phyloP scores from a whole-genome alignment of 257 asterid genomes.

The Eustoma russellianum region DNA sequence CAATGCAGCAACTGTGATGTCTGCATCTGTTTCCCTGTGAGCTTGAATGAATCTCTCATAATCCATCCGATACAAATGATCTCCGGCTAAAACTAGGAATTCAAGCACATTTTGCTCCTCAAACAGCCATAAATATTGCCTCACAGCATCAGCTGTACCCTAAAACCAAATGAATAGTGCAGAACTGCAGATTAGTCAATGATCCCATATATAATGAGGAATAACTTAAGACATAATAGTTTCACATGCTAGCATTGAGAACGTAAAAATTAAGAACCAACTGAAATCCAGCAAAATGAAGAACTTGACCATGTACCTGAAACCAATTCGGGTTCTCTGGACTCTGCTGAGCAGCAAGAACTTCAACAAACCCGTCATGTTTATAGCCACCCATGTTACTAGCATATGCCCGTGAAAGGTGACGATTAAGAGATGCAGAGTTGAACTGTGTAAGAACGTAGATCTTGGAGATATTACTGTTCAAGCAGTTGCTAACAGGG shows the following conservation, averaged over 20 bases:
- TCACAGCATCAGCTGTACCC: slow-evolving; percentile 99
- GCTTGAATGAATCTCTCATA: slow-evolving; percentile 93
- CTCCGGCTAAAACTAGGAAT: slow-evolving; percentile 86
- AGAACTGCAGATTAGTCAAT: background rate
- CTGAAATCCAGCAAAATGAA: too few species aligned
- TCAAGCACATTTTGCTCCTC: slow-evolving; percentile 90
- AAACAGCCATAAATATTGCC: slow-evolving; percentile 86
- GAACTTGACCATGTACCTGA: slow-evolving; percentile 38
- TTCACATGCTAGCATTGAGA: too few species aligned
- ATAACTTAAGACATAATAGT: too few species aligned
- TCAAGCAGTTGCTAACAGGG: slow-evolving; percentile 95
- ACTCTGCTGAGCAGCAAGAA: slow-evolving; percentile 98
- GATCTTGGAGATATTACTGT: slow-evolving; percentile 82
- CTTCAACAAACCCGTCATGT: slow-evolving; percentile 93
- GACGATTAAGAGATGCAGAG: slow-evolving; percentile 95
- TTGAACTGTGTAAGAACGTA: slow-evolving; percentile 94
- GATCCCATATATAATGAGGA: too few species aligned
- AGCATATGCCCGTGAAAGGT: slow-evolving; percentile 87
- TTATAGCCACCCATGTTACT: slow-evolving; percentile 89
- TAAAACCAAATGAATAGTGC: slow-evolving; percentile 13
- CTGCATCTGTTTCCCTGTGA: slow-evolving; percentile 98
- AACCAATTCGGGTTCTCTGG: slow-evolving; percentile 98
- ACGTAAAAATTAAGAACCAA: too few species aligned
- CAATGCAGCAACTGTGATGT: slow-evolving; percentile 90
- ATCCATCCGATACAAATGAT: slow-evolving; percentile 91